These are phyloP conservation scores for Penicillium decumbens DNA, from an alignment of 2,329 filamentous ascomycete species.

Conservation along the genomic window DNA sequence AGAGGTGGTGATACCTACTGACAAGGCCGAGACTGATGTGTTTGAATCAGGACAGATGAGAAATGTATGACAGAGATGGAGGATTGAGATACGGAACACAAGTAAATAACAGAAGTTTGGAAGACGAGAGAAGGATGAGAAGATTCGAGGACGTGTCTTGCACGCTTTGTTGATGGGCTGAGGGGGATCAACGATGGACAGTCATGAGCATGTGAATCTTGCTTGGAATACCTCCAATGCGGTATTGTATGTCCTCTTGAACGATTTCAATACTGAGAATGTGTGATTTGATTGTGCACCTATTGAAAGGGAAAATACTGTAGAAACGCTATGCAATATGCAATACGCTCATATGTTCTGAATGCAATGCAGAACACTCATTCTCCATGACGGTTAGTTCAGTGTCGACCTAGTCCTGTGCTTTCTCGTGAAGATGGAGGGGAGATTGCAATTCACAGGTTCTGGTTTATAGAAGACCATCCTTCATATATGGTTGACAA, in stretches of 20 bases:
- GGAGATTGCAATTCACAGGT: neutral
- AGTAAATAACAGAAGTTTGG: neutral
- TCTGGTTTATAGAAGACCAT: neutral
- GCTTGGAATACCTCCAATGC: too few species aligned
- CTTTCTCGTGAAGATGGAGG: neutral
- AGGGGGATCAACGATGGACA: neutral
- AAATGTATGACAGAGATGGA: neutral
- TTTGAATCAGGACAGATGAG: neutral
- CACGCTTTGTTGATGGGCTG: neutral
- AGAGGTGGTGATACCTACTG: neutral
- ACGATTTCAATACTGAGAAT: neutral
- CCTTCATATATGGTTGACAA: neutral
- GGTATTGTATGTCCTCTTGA: too few species aligned
- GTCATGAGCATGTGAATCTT: too few species aligned
- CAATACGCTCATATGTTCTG: neutral
- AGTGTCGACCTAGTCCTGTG: neutral
- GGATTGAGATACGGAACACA: neutral
- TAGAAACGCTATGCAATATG: neutral
- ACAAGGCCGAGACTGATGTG: neutral
- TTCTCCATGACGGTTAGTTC: neutral
- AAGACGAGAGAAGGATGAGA: neutral
- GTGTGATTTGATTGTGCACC: neutral
- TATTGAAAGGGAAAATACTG: neutral
- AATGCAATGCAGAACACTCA: neutral
- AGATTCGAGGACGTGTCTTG: neutral